Evolutionary conservation across 1,284 basidiomycete species (phyloP).

Genomic region (Papiliotrema flavescens): DNA sequence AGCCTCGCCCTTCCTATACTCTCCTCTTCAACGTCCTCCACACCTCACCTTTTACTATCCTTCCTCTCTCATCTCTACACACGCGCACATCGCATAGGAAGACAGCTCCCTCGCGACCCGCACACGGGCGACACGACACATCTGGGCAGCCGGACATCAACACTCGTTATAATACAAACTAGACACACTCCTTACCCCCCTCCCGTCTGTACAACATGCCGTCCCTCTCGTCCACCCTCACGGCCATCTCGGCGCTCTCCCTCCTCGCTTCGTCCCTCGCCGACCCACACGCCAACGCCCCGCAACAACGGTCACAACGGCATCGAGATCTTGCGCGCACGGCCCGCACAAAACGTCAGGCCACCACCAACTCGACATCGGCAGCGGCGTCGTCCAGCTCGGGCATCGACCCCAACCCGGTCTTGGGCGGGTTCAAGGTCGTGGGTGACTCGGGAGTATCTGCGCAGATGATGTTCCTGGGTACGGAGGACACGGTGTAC

Average conservation of each 20-base stretch:
- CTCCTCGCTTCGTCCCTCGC: neutral
- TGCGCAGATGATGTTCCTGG: constrained; percentile 52
- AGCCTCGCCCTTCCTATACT: too few relatives aligned
- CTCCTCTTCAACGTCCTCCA: too few relatives aligned
- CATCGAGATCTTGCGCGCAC: constrained; percentile 3
- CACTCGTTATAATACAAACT: neutral
- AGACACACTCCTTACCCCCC: neutral
- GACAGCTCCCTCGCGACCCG: too few relatives aligned
- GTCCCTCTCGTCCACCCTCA: neutral
- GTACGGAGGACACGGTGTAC: constrained; percentile 52
- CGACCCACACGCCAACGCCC: neutral
- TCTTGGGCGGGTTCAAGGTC: constrained; percentile 36
- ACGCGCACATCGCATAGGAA: too few relatives aligned
- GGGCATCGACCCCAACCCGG: constrained; percentile 10
- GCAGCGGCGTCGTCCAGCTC: too few relatives aligned
- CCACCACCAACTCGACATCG: neutral
- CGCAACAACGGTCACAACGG: neutral
- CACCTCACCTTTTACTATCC: too few relatives aligned
- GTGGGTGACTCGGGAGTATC: constrained; percentile 48
- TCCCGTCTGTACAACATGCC: neutral
- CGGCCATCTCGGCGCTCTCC: too few relatives aligned
- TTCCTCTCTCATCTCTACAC: neutral
- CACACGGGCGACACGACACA: too few relatives aligned
- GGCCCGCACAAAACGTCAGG: neutral
- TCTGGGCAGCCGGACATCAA: too few relatives aligned